Evolutionary conservation across 495 filamentous ascomycete species (phyloP).

Genomic region (Aspergillus hancockii): DNA sequence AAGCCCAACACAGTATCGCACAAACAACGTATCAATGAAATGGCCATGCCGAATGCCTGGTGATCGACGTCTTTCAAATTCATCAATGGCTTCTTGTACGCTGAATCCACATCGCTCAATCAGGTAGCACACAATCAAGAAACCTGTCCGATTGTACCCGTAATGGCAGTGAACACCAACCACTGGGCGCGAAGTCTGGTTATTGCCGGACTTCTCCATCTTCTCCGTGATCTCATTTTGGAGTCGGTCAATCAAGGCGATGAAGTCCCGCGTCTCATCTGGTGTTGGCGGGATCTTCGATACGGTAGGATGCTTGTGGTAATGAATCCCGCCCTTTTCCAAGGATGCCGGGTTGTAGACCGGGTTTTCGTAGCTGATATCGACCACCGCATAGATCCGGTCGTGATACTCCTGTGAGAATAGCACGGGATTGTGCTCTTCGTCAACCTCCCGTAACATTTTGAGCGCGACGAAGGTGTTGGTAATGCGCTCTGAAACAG

Average conservation of each 20-base stretch:
- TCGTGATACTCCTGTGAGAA: constrained; percentile 71
- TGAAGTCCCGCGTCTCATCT: constrained; percentile 75
- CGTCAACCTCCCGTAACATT: constrained; percentile 83
- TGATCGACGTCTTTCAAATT: constrained; percentile 71
- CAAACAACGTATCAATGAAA: constrained; percentile 83
- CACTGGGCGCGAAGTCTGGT: constrained; percentile 46
- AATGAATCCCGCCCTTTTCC: constrained; percentile 69
- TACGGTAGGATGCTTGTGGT: constrained; percentile 87
- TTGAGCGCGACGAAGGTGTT: constrained; percentile 84
- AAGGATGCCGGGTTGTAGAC: constrained; percentile 81
- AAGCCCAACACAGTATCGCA: constrained; percentile 67
- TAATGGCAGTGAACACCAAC: constrained; percentile 95
- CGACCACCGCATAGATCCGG: constrained; percentile 72
- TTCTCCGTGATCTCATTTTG: constrained; percentile 42
- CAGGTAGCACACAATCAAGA: constrained; percentile 87
- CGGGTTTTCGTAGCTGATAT: constrained; percentile 85
- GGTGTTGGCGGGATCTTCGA: constrained; percentile 85
- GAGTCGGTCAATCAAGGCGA: constrained; percentile 74
- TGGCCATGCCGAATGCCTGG: constrained; percentile 88
- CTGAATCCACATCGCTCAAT: constrained; percentile 75
- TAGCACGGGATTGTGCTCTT: constrained; percentile 71
- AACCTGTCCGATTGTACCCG: constrained; percentile 89
- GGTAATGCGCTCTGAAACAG: constrained; percentile 74
- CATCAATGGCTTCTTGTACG: constrained; percentile 76
- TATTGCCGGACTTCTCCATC: constrained; percentile 44